phyloP scores from a whole-genome alignment of 306 rosid genomes.

The Begonia fuchsioides region DNA sequence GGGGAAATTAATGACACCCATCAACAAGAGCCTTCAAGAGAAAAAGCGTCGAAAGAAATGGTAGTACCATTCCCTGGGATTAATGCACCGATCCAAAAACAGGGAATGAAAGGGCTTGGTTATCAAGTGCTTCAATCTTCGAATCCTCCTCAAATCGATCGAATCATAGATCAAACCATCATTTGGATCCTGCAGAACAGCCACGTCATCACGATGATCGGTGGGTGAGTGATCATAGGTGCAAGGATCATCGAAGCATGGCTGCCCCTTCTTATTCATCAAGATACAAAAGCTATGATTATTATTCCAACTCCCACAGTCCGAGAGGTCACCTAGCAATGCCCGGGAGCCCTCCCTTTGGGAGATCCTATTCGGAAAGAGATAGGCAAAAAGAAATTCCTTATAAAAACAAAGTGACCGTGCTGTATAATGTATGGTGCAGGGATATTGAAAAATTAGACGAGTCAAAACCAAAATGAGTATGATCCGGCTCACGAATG shows the following conservation, averaged over 20 bases:
- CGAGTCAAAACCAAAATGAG: background rate
- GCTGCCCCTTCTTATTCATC: constrained; percentile 50
- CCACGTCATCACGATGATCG: constrained; percentile 48
- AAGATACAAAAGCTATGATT: constrained; percentile 37
- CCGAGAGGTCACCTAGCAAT: constrained; percentile 10
- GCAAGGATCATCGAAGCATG: constrained; percentile 71
- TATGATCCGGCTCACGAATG: background rate
- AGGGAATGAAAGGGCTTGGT: constrained; percentile 68
- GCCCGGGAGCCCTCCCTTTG: constrained; percentile 21
- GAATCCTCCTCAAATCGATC: constrained; percentile 38
- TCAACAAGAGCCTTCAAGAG: constrained; percentile 12
- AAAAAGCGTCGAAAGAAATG: constrained; percentile 28
- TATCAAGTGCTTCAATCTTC: constrained; percentile 24
- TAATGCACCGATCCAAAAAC: constrained; percentile 80
- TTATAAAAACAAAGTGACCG: too few relatives aligned
- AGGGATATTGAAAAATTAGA: background rate
- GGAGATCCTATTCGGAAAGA: constrained; percentile 37
- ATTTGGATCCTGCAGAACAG: constrained; percentile 36
- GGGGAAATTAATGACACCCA: constrained; percentile 68
- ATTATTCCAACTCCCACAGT: constrained; percentile 11
- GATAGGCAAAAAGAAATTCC: constrained; percentile 25
- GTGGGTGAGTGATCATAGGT: constrained; percentile 37
- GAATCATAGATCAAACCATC: constrained; percentile 26
- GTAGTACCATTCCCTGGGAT: constrained; percentile 70
- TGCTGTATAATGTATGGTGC: too few relatives aligned